Evolutionary conservation across 441 rosid species (phyloP).

Genomic region (Mallotus repandus): DNA sequence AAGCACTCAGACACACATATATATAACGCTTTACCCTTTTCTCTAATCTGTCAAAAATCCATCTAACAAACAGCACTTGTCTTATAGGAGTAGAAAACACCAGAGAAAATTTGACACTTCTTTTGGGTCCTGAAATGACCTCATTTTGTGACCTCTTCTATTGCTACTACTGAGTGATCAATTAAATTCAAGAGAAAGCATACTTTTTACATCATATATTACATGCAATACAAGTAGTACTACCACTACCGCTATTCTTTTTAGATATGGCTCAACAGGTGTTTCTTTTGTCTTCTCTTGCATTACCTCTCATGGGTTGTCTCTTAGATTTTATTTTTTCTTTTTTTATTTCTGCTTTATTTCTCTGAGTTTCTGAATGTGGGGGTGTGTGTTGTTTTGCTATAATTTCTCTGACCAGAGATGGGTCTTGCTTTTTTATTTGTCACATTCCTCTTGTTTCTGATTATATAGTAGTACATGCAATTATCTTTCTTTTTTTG

Average conservation of each 20-base stretch:
- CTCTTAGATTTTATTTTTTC: background rate
- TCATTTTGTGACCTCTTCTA: conserved; percentile 12
- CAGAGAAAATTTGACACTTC: conserved; percentile 19
- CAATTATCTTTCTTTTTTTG: conserved; percentile 1
- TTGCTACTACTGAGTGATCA: background rate
- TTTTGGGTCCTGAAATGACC: conserved; percentile 23
- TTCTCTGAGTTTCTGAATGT: conserved; percentile 15
- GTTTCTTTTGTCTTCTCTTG: conserved; percentile 21
- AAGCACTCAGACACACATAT: background rate
- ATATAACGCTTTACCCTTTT: conserved; percentile 8
- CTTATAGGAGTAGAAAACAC: conserved; percentile 15
- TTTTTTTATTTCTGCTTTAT: background rate
- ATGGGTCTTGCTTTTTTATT: conserved; percentile 16
- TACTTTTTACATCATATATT: background rate
- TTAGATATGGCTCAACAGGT: conserved; percentile 47
- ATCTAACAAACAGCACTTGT: conserved; percentile 11
- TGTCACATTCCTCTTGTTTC: conserved; percentile 25
- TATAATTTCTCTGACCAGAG: conserved; percentile 16
- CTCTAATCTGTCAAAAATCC: conserved; percentile 1
- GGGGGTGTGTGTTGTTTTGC: conserved; percentile 16
- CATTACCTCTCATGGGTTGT: conserved; percentile 31
- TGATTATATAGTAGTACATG: conserved; percentile 7
- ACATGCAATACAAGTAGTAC: conserved; percentile 1
- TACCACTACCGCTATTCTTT: background rate
- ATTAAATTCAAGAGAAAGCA: background rate